A percentile compares a stretch with the other conserved stretches of the same genome.
phyloP scores from a whole-genome alignment of 2,329 filamentous ascomycete species.

The Eutypa lata region DNA sequence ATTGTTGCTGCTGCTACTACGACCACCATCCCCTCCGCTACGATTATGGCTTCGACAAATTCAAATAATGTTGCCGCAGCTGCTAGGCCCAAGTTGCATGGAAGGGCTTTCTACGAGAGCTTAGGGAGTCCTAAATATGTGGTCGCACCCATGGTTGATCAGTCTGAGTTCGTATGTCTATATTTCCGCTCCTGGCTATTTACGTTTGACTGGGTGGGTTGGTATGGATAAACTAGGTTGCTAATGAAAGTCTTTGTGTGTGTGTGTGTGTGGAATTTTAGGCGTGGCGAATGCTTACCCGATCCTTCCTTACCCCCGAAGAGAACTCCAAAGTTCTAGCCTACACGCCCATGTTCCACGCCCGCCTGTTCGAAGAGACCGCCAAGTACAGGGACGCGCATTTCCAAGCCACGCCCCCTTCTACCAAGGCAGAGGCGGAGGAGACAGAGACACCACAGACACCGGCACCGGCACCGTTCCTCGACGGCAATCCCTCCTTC shows the following conservation, averaged over 20 bases:
- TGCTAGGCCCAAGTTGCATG: slow-evolving; percentile 62
- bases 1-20: slow-evolving; percentile 4
- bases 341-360: slow-evolving; percentile 96
- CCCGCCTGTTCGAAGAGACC: slow-evolving; percentile 78
- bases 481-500: slow-evolving; percentile 81
- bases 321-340: slow-evolving; percentile 68
- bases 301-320: slow-evolving; percentile 76
- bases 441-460: no score
- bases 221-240: background rate
- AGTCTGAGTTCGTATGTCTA: slow-evolving; percentile 90
- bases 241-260: background rate
- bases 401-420: slow-evolving; percentile 75
- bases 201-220: background rate
- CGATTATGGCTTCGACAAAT: slow-evolving; percentile 30
- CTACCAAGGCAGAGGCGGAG: no score
- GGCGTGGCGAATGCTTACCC: slow-evolving; percentile 96
- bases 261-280: slow-evolving; percentile 39
- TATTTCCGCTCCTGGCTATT: background rate
- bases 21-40: no score
- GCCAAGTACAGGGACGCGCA: slow-evolving; percentile 73
- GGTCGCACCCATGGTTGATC: slow-evolving; percentile 96
- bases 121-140: slow-evolving; percentile 89
- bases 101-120: slow-evolving; percentile 89
- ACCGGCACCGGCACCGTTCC: slow-evolving; percentile 46
- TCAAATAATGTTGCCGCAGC: slow-evolving; percentile 14